Conservation (phyloP, 169 alveolate species). For the Eimeria necatrix region DNA sequence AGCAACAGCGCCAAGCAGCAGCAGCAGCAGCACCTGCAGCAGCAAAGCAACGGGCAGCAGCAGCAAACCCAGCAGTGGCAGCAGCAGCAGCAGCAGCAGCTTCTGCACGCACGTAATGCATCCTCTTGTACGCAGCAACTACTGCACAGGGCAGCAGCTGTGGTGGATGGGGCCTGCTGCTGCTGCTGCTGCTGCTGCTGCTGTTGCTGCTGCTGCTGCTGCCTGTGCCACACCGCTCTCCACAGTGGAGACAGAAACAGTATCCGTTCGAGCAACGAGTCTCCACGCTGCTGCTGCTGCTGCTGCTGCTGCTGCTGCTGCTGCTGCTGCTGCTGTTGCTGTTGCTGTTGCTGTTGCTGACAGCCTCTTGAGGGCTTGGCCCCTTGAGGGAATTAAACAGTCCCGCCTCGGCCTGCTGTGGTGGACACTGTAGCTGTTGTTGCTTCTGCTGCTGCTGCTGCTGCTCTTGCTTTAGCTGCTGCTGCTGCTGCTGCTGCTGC, state of each 20-base stretch:
- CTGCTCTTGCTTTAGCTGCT: too few species aligned
- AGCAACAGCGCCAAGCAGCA: neutral
- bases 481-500: neutral
- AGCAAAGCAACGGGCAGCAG: neutral
- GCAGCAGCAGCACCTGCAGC: neutral
- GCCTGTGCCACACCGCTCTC: neutral
- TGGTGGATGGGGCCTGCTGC: neutral
- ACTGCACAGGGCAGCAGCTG: conserved; percentile 59
- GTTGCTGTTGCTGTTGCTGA: neutral
- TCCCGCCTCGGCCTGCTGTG: neutral
- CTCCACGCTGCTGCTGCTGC: neutral
- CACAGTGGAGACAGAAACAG: conserved; percentile 40
- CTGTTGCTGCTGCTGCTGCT: conserved; percentile 1
- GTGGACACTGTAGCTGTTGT: too few species aligned
- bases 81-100: conserved; percentile 61
- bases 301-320: conserved; percentile 39
- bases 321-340: neutral
- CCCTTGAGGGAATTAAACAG: too few species aligned
- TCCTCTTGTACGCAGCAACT: conserved; percentile 27
- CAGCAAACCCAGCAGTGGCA: conserved; percentile 32
- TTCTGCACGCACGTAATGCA: neutral
- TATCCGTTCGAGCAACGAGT: neutral
- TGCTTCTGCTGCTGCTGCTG: too few species aligned
- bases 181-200: conserved; percentile 51
- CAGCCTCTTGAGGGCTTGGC: too few species aligned